Conservation (phyloP, 192 early-diverging fungal genomes). For the Cladochytrium replicatum region DNA sequence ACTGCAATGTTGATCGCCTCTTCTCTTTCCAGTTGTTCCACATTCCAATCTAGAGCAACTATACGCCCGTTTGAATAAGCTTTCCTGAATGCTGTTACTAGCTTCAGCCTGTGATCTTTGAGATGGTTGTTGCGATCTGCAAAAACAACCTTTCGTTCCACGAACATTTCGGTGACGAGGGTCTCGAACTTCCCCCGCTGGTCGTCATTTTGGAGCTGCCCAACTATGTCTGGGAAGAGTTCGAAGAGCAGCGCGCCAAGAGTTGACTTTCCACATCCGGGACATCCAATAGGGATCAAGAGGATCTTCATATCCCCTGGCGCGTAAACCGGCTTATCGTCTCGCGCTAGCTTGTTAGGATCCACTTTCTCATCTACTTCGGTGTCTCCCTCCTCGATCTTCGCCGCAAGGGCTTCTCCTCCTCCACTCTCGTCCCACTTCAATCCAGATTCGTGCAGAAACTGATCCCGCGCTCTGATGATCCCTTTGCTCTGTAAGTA, state of each 20-base stretch:
- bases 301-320: constrained; percentile 23
- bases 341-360: too few species aligned
- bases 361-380: background rate
- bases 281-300: constrained; percentile 63
- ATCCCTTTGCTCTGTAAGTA: constrained; percentile 71
- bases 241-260: constrained; percentile 16
- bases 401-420: too few species aligned
- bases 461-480: constrained; percentile 66
- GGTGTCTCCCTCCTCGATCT: too few species aligned
- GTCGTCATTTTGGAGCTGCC: constrained; percentile 77
- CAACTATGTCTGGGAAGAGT: constrained; percentile 25
- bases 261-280: constrained; percentile 65
- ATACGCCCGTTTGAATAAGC: constrained; percentile 53
- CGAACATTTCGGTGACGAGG: constrained; percentile 43
- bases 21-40: constrained; percentile 30
- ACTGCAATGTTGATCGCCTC: constrained; percentile 33
- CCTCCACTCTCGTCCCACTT: too few species aligned
- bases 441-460: constrained; percentile 59
- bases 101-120: constrained; percentile 32
- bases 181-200: constrained; percentile 59
- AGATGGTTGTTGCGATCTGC: constrained; percentile 75
- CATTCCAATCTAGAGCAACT: constrained; percentile 66
- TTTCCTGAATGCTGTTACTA: constrained; percentile 38
- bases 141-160: constrained; percentile 50
- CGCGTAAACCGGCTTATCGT: too few species aligned